A percentile compares a stretch with the other conserved stretches of the same genome.
phyloP scores from a whole-genome alignment of 768 basidiomycete genomes.

The Mycena capillaripes region DNA sequence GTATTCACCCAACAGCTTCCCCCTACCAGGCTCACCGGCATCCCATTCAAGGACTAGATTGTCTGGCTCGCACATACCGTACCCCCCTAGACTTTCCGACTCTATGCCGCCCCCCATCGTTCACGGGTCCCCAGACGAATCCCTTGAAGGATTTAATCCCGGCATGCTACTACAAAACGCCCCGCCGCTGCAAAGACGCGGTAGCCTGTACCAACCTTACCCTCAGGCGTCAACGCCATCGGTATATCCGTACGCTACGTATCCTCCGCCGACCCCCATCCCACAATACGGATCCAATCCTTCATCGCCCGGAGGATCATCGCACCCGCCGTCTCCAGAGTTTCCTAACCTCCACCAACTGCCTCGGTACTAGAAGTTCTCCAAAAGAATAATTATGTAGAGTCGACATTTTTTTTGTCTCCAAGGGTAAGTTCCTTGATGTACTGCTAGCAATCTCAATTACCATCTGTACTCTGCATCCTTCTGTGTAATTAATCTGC shows the following conservation, averaged over 20 bases:
- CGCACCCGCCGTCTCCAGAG: neutral
- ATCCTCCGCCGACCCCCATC: neutral
- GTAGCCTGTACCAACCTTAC: slow-evolving; percentile 1
- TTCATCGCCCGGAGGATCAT: neutral
- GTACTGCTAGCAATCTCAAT: too few species aligned
- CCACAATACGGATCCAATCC: neutral
- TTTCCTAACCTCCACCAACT: neutral
- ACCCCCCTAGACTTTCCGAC: neutral
- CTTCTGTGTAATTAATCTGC: too few species aligned
- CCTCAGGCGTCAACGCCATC: neutral
- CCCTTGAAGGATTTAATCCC: neutral
- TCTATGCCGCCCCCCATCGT: slow-evolving; percentile 3
- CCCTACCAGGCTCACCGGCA: neutral
- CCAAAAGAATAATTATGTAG: neutral
- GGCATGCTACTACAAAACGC: slow-evolving; percentile 2
- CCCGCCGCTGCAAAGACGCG: slow-evolving; percentile 14
- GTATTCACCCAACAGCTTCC: slow-evolving; percentile 6
- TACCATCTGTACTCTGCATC: too few species aligned
- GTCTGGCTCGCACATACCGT: neutral
- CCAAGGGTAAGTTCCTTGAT: neutral
- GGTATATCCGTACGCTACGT: slow-evolving; percentile 2
- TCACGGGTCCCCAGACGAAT: neutral
- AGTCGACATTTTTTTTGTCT: too few species aligned
- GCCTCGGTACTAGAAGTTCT: neutral
- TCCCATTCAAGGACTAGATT: neutral